Conservation (phyloP, 2,329 filamentous ascomycete species). For the Fusarium ambrosium region DNA sequence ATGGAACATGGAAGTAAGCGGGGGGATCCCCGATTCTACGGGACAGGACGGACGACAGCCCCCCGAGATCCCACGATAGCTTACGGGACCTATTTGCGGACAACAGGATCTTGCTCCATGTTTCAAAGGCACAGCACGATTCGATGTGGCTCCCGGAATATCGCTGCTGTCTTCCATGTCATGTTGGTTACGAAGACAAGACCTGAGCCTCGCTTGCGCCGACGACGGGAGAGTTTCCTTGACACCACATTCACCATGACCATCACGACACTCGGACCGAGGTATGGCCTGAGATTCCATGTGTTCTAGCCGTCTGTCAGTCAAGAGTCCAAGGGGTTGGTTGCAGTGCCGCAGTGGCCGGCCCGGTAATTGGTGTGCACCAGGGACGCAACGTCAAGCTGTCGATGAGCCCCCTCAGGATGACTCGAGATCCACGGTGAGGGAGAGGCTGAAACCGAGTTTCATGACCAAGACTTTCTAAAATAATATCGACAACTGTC, state of each 20-base stretch:
- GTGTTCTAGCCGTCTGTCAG: conserved; percentile 16
- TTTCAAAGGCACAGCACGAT: conserved; percentile 21
- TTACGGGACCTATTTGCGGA: conserved; percentile 25
- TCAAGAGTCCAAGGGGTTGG: conserved; percentile 15
- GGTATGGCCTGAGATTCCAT: conserved; percentile 35
- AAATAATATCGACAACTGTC: neutral
- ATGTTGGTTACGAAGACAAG: conserved; percentile 10
- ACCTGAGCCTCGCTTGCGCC: conserved; percentile 18
- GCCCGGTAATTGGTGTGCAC: conserved; percentile 12
- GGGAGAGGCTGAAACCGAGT: neutral
- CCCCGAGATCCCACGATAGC: conserved; percentile 21
- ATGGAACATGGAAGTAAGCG: neutral
- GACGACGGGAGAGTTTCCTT: neutral
- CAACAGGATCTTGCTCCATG: conserved; percentile 29
- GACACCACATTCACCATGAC: conserved; percentile 27
- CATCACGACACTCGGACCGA: conserved; percentile 28
- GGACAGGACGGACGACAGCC: conserved; percentile 35
- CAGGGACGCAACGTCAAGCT: neutral
- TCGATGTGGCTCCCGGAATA: conserved; percentile 1
- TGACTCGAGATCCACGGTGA: neutral
- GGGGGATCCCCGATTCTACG: conserved; percentile 28
- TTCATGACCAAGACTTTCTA: neutral
- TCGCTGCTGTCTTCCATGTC: conserved; percentile 20
- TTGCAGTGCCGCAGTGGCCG: conserved; percentile 21
- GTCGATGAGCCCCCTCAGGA: neutral